Evolutionary conservation across 2,329 filamentous ascomycete species (phyloP).

Genomic region (Hypocreales sp.): DNA sequence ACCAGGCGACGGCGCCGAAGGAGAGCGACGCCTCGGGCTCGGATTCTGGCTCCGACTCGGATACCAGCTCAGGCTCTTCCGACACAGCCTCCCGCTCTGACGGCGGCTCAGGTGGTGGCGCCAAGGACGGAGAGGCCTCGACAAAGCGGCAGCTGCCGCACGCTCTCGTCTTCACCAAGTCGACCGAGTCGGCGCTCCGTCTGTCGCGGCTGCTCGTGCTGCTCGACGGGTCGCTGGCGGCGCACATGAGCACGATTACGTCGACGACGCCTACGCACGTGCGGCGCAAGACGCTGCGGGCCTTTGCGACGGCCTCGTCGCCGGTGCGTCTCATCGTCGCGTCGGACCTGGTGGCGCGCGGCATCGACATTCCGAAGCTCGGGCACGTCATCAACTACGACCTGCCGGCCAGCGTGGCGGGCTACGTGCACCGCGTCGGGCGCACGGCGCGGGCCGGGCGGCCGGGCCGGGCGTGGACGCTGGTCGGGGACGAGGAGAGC

Average conservation of each 20-base stretch:
- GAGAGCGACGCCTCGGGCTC: conserved; percentile 12
- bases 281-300: conserved; percentile 49
- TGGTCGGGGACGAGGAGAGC: conserved; percentile 69
- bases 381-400: conserved; percentile 91
- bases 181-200: conserved; percentile 75
- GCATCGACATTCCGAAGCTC: conserved; percentile 67
- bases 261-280: conserved; percentile 62
- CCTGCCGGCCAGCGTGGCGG: conserved; percentile 62
- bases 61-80: conserved; percentile 5
- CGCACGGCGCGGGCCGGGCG: conserved; percentile 75
- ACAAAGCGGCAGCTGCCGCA: conserved; percentile 18
- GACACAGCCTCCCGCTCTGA: conserved; percentile 15
- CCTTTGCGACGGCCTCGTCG: conserved; percentile 51
- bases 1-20: no score
- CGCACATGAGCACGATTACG: conserved; percentile 53
- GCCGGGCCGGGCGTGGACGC: conserved; percentile 66
- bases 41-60: conserved; percentile 11
- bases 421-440: conserved; percentile 84
- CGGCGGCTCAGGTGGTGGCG: no score
- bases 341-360: conserved; percentile 84
- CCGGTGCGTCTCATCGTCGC: conserved; percentile 66
- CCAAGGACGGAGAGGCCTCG: no score
- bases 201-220: conserved; percentile 65
- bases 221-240: conserved; percentile 41
- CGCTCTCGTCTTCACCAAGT: conserved; percentile 77